phyloP scores from a whole-genome alignment of 306 rosid genomes.

The Glycine latifolia region DNA sequence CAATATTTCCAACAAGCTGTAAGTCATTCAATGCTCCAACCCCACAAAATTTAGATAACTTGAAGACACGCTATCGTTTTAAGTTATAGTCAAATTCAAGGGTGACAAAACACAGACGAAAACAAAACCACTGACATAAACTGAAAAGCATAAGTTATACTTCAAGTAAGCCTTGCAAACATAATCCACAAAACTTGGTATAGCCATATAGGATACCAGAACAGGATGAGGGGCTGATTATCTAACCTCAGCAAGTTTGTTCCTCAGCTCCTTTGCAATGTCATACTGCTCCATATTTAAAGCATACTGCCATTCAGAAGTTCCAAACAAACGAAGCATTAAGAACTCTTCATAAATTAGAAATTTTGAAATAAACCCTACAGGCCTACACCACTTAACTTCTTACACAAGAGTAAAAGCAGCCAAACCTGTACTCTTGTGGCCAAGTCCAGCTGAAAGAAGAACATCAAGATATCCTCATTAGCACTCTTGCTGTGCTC shows the following conservation, averaged over 20 bases:
- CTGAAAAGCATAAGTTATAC: constrained; percentile 7
- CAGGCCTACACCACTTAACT: neutral
- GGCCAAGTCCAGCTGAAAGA: constrained; percentile 87
- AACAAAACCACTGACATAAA: constrained; percentile 26
- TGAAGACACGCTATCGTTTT: neutral
- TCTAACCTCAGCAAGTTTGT: constrained; percentile 87
- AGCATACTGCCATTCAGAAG: constrained; percentile 67
- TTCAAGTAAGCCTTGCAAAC: constrained; percentile 23
- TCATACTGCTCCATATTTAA: constrained; percentile 90
- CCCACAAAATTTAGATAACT: constrained; percentile 36
- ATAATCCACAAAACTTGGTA: constrained; percentile 27
- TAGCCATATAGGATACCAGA: constrained; percentile 11
- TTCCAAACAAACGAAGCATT: constrained; percentile 43
- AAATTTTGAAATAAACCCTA: neutral
- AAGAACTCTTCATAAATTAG: constrained; percentile 30
- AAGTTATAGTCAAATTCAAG: constrained; percentile 21
- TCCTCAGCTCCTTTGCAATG: constrained; percentile 83
- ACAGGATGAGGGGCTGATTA: neutral
- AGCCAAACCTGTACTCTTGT: constrained; percentile 87
- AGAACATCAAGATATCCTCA: constrained; percentile 88
- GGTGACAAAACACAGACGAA: neutral
- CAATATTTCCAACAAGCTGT: constrained; percentile 43
- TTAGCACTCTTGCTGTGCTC: constrained; percentile 91
- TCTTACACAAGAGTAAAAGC: constrained; percentile 22
- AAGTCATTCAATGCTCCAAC: constrained; percentile 42